These are phyloP conservation scores for Aspergillus sergii DNA, from an alignment of 2,329 filamentous ascomycete species.

Conservation along the genomic window DNA sequence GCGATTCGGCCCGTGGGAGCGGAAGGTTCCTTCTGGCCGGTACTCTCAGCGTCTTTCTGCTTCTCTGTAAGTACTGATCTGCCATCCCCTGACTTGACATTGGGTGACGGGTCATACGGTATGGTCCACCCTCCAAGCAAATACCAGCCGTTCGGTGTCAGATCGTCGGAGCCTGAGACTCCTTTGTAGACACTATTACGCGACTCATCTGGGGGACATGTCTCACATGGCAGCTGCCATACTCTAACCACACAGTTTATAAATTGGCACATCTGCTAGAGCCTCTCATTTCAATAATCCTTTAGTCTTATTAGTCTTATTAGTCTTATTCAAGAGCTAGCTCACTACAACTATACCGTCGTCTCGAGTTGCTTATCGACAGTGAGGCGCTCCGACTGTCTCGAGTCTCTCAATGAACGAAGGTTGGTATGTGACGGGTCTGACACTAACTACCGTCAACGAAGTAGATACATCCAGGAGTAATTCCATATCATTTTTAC, in stretches of 20 bases:
- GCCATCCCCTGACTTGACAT: neutral
- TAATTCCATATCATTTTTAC: neutral
- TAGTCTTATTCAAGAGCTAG: too few relatives aligned
- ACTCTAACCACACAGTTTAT: neutral
- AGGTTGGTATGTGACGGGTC: neutral
- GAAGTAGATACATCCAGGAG: neutral
- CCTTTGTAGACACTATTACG: neutral
- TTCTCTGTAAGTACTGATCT: neutral
- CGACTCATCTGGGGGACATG: neutral
- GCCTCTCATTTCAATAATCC: too few relatives aligned
- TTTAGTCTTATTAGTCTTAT: too few relatives aligned
- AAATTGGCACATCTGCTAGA: too few relatives aligned
- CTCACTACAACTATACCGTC: neutral
- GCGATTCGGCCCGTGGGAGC: constrained; percentile 16
- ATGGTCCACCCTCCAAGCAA: neutral
- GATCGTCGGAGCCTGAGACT: neutral
- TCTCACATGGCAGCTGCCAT: neutral
- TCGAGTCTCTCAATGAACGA: neutral
- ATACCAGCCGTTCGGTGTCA: neutral
- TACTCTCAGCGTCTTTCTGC: constrained; percentile 7
- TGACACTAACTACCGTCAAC: neutral
- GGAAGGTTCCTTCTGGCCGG: constrained; percentile 11
- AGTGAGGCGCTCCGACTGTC: neutral
- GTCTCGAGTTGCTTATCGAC: neutral
- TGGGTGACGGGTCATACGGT: neutral